Conservation (phyloP, 2,329 filamentous ascomycete genomes). For the Myriosclerotinia scirpicola region DNA sequence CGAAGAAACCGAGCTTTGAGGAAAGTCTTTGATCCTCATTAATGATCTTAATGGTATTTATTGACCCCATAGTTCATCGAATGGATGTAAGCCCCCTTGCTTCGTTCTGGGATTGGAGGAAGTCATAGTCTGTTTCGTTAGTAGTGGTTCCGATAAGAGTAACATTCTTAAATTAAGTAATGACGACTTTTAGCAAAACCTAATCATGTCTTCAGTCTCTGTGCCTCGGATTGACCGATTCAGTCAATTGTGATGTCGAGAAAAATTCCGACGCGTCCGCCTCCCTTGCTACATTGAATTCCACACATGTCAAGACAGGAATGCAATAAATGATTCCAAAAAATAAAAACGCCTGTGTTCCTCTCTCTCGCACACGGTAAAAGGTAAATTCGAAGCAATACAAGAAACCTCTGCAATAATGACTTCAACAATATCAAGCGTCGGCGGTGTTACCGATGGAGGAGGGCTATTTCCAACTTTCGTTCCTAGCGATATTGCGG, state of each 20-base stretch:
- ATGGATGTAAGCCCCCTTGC: neutral
- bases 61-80: neutral
- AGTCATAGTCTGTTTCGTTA: neutral
- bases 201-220: neutral
- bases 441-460: slow-evolving; percentile 2
- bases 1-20: too few species aligned
- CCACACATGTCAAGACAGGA: neutral
- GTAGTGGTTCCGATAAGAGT: neutral
- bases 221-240: neutral
- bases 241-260: neutral
- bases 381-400: neutral
- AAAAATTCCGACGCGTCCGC: neutral
- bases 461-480: slow-evolving; percentile 15
- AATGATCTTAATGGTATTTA: neutral
- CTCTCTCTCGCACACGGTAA: neutral
- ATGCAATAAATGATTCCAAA: neutral
- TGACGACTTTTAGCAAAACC: neutral
- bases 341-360: neutral
- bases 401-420: neutral
- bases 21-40: too few species aligned
- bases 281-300: neutral
- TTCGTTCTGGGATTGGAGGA: neutral
- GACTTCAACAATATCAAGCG: neutral
- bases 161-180: neutral
- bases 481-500: slow-evolving; percentile 15